phyloP scores from a whole-genome alignment of 257 asterid species.

The Fraxinus anomala region DNA sequence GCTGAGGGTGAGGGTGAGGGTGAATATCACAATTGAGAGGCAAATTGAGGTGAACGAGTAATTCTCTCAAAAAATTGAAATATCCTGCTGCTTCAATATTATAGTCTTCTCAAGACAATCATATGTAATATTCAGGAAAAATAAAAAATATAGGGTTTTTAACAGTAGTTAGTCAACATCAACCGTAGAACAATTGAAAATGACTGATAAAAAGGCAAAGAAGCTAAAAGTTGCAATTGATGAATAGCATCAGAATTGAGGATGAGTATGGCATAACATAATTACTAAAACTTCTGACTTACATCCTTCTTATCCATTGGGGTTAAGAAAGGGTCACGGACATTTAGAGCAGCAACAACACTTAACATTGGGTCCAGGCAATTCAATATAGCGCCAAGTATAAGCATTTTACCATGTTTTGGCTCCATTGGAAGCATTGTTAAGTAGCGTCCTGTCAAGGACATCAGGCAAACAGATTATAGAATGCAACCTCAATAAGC shows the following conservation, averaged over 20 bases:
- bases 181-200: not conserved
- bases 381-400: conserved; percentile 79
- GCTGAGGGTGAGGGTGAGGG: not conserved
- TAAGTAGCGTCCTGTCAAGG: conserved; percentile 74
- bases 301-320: conserved; percentile 96
- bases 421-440: conserved; percentile 97
- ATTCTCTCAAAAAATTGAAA: not conserved
- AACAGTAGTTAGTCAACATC: not conserved
- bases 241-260: not conserved
- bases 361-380: conserved; percentile 94
- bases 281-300: conserved; percentile 36
- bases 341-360: conserved; percentile 85
- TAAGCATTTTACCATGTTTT: conserved; percentile 94
- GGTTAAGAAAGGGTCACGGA: conserved; percentile 91
- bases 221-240: not conserved
- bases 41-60: not conserved
- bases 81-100: no score
- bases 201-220: not conserved
- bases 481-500: conserved; percentile 26
- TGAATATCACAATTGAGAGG: not conserved
- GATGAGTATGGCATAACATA: not conserved
- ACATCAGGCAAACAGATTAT: conserved; percentile 30
- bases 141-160: not conserved
- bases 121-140: not conserved
- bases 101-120: no score